Conservation (phyloP, 768 basidiomycete genomes). For the Psilocybe azurescens region DNA sequence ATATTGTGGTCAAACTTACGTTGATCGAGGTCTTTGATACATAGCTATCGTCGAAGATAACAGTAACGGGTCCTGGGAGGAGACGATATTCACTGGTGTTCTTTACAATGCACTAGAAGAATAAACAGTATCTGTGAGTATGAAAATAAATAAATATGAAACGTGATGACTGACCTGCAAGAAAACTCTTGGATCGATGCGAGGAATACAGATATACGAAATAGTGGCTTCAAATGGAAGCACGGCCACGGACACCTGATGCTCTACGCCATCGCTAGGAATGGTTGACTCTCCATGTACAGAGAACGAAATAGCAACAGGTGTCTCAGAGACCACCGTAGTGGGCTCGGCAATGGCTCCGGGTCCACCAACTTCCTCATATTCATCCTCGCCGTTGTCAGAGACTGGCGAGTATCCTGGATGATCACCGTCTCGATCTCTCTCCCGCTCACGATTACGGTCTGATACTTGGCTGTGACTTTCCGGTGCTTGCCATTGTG, state of each 20-base stretch:
- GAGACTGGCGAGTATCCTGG: not conserved
- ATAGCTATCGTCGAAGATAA: conserved; percentile 62
- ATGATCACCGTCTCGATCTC: no score
- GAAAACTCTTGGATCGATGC: conserved; percentile 53
- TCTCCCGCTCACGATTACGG: no score
- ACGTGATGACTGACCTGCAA: conserved; percentile 43
- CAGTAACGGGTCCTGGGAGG: conserved; percentile 56
- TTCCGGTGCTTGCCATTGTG: no score
- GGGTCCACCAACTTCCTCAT: conserved; percentile 35
- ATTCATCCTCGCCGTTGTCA: conserved; percentile 25
- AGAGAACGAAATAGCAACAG: conserved; percentile 55
- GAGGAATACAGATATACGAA: conserved; percentile 55
- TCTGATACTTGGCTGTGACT: no score
- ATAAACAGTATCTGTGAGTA: not conserved
- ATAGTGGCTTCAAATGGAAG: conserved; percentile 51
- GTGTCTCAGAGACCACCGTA: conserved; percentile 55
- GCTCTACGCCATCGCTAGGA: conserved; percentile 58
- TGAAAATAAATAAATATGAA: not conserved
- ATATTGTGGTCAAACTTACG: conserved; percentile 31
- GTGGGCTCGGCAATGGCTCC: conserved; percentile 35
- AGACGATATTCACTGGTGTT: conserved; percentile 64
- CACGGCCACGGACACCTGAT: conserved; percentile 58
- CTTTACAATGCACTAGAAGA: conserved; percentile 50
- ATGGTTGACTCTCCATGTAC: conserved; percentile 56
- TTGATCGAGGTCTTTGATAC: conserved; percentile 57